Conservation (phyloP, 2,329 filamentous ascomycete genomes). For the Fusarium virguliforme region DNA sequence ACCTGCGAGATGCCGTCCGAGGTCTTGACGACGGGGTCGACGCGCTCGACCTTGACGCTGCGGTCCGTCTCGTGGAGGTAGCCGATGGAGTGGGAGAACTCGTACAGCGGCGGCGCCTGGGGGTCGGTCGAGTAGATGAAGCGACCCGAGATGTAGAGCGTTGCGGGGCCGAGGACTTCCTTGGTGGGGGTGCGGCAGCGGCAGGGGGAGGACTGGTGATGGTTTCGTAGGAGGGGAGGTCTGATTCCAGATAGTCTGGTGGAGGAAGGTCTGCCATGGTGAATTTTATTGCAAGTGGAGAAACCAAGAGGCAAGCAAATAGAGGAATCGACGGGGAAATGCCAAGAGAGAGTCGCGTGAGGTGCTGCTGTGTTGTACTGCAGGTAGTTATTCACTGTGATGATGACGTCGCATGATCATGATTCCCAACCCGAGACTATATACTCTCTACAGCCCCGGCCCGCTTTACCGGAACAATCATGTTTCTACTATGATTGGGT, state of each 20-base stretch:
- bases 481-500: neutral
- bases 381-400: neutral
- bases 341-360: slow-evolving; percentile 28
- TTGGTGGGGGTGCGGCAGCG: slow-evolving; percentile 25
- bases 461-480: neutral
- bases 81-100: slow-evolving; percentile 56
- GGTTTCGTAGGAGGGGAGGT: slow-evolving; percentile 49
- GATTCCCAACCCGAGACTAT: slow-evolving; percentile 7
- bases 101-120: slow-evolving; percentile 54
- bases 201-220: slow-evolving; percentile 16
- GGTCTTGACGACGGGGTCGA: slow-evolving; percentile 53
- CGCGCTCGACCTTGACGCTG: slow-evolving; percentile 52
- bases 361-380: neutral
- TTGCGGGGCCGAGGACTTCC: slow-evolving; percentile 51
- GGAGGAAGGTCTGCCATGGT: slow-evolving; percentile 40
- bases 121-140: slow-evolving; percentile 55
- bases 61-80: slow-evolving; percentile 55
- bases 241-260: slow-evolving; percentile 22
- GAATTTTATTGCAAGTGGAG: neutral
- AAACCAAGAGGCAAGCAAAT: neutral
- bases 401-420: slow-evolving; percentile 41
- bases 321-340: neutral
- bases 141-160: slow-evolving; percentile 54
- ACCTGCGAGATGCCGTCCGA: slow-evolving; percentile 47
- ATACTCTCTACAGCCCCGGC: slow-evolving; percentile 1